These are phyloP conservation scores for Fagopyrum esculentum DNA, from an alignment of 148 eudicot species.

Conservation along the genomic window DNA sequence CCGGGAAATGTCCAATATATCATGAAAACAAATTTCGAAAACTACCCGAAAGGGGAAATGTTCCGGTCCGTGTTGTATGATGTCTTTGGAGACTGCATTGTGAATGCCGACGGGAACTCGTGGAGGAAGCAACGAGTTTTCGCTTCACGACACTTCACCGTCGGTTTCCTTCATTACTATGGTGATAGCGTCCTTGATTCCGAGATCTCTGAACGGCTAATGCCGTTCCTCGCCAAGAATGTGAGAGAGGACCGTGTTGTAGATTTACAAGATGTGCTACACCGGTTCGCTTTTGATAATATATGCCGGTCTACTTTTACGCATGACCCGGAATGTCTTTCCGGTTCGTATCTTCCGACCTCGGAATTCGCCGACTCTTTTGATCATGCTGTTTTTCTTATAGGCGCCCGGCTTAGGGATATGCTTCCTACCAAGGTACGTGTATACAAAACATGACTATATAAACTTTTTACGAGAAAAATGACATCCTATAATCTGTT, in stretches of 20 bases:
- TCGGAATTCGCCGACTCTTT: neutral
- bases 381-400: conserved; percentile 2
- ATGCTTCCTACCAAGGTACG: conserved; percentile 7
- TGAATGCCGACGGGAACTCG: neutral
- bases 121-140: neutral
- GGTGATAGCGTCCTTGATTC: neutral
- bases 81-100: conserved; percentile 7
- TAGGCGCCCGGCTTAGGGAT: neutral
- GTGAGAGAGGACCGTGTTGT: neutral
- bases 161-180: neutral
- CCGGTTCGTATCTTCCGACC: neutral
- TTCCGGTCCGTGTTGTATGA: neutral
- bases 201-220: neutral
- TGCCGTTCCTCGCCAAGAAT: neutral
- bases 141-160: neutral
- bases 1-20: conserved; percentile 1
- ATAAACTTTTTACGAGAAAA: too few species aligned
- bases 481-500: too few species aligned
- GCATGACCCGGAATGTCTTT: conserved; percentile 1
- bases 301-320: neutral
- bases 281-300: conserved; percentile 3
- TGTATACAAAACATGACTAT: neutral
- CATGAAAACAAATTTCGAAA: conserved; percentile 3
- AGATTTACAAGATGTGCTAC: conserved; percentile 3
- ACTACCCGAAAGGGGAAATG: neutral